Conservation (phyloP, 441 rosid species). For the Dalechampia spathulata region DNA sequence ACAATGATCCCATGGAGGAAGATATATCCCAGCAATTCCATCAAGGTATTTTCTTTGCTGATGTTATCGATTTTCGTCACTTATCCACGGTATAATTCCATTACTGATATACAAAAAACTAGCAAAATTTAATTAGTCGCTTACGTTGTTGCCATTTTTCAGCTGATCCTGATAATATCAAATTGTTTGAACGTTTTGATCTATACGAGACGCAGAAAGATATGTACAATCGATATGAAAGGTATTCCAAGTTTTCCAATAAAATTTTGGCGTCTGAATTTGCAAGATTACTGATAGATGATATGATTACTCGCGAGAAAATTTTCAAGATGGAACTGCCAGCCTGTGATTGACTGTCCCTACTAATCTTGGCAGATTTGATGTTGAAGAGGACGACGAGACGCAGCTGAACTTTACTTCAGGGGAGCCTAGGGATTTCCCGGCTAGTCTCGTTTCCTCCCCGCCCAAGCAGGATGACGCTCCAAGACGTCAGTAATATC, state of each 20-base stretch:
- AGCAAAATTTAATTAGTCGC: background rate
- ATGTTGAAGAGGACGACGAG: conserved; percentile 67
- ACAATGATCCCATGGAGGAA: conserved; percentile 32
- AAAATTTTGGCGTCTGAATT: conserved; percentile 2
- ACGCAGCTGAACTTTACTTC: conserved; percentile 47
- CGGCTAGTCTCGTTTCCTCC: conserved; percentile 43
- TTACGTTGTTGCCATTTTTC: conserved; percentile 17
- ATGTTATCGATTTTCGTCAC: background rate
- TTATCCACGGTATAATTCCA: background rate
- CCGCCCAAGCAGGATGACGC: conserved; percentile 42
- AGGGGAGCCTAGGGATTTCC: conserved; percentile 43
- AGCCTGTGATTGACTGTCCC: background rate
- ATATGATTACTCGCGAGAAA: background rate
- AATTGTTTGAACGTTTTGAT: conserved; percentile 56
- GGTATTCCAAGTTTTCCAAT: conserved; percentile 32
- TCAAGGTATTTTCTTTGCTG: conserved; percentile 47
- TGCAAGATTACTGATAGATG: background rate
- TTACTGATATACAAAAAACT: background rate
- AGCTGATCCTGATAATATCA: conserved; percentile 77
- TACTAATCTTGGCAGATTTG: conserved; percentile 47
- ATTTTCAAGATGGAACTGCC: background rate
- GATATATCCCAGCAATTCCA: conserved; percentile 41
- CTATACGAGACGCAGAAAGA: conserved; percentile 41
- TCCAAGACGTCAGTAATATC: conserved; percentile 45
- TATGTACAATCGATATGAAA: conserved; percentile 54